These are phyloP conservation scores for Silene uniflora DNA, from an alignment of 148 eudicot species.

Conservation along the genomic window DNA sequence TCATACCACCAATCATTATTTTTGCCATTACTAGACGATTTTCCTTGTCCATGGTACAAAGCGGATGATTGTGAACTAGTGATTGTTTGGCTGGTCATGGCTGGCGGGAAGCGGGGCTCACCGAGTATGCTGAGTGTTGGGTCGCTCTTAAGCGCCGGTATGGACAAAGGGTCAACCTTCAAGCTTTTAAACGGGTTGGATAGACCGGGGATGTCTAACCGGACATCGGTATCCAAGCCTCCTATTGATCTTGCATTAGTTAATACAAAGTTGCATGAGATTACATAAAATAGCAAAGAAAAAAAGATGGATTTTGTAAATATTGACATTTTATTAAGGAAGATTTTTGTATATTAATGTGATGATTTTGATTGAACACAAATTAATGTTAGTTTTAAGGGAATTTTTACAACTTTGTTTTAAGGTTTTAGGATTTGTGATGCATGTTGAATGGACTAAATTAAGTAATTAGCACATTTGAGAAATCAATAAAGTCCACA, in stretches of 20 bases:
- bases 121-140: not conserved
- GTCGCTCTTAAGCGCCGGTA: not conserved
- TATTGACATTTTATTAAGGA: not conserved
- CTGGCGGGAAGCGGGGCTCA: not conserved
- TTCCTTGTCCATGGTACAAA: slow-evolving; percentile 8
- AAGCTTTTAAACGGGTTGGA: not conserved
- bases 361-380: not conserved
- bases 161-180: not conserved
- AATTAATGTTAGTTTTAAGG: not conserved
- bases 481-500: not conserved
- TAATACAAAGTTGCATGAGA: not conserved
- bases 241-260: slow-evolving; percentile 3
- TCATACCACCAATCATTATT: slow-evolving; percentile 4
- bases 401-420: not conserved
- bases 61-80: not conserved
- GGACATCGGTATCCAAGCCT: too few species aligned
- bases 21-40: not conserved
- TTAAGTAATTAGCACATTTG: not conserved
- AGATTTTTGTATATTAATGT: not conserved
- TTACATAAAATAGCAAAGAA: not conserved
- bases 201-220: not conserved
- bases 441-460: slow-evolving; percentile 6
- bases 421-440: not conserved
- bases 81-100: not conserved
- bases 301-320: not conserved